Conservation (phyloP, 2,329 filamentous ascomycete species). For the Microdochium nivale region DNA sequence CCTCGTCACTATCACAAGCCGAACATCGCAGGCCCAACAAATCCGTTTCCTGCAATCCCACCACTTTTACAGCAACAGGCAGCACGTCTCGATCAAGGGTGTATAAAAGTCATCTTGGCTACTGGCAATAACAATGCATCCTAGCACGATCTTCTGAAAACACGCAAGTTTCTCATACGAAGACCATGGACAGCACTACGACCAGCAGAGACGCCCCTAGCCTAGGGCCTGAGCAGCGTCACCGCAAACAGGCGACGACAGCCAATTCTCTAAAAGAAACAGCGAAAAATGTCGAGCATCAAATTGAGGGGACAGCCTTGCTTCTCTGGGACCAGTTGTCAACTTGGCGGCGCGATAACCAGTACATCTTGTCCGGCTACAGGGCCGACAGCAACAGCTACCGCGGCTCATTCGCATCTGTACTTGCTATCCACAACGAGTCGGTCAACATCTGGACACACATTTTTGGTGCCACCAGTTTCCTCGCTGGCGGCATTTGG, state of each 20-base stretch:
- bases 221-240: slow-evolving; percentile 11
- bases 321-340: slow-evolving; percentile 51
- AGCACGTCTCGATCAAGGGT: neutral
- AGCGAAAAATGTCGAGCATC: slow-evolving; percentile 26
- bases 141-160: neutral
- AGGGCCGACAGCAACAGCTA: slow-evolving; percentile 42
- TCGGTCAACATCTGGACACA: slow-evolving; percentile 57
- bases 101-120: neutral
- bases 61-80: neutral
- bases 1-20: neutral
- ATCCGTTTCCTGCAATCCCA: neutral
- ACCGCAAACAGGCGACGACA: slow-evolving; percentile 19
- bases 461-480: slow-evolving; percentile 55
- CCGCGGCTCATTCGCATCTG: slow-evolving; percentile 32
- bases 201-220: slow-evolving; percentile 4
- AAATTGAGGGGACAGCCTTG: slow-evolving; percentile 31
- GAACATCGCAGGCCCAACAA: slow-evolving; percentile 3
- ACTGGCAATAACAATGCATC: neutral
- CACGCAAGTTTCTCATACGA: neutral
- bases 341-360: slow-evolving; percentile 51
- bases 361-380: slow-evolving; percentile 46
- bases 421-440: slow-evolving; percentile 51
- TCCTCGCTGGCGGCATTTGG: slow-evolving; percentile 39
- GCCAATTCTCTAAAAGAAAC: slow-evolving; percentile 14
- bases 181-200: neutral